Evolutionary conservation across 164 flowering plant species (phyloP), one percentile per base, ranked within the genome.

Genomic region (Paratinospora sagittata): DNA sequence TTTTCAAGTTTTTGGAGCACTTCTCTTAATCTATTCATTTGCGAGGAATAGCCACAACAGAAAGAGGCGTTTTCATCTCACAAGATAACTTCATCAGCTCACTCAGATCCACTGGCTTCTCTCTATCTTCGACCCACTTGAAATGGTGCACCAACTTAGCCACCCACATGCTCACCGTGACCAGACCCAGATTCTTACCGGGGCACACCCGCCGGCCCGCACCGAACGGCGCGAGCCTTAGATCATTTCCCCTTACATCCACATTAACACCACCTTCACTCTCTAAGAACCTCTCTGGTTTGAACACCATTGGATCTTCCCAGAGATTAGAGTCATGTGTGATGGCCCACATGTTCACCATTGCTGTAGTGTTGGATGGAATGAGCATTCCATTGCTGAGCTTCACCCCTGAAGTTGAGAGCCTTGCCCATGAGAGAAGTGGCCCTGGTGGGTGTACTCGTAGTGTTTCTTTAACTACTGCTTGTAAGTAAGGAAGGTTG

Each of bases 291-390:
- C 93, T 75, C 57, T 85, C 86, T 0, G 89, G 90, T 41, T 74
- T 70, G 74, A 87, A 89, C 6, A 1, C 49, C 57, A 27, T 13
- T 0, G 93, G 81, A 0, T 85, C 78, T 1, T 52, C 67, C 93
- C 93, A 89, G 5, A 85, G 77, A 0, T 64, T 57, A 8, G 78
- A 52, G 77, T 88, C 90, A 47, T 84, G 88, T 8, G 90, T 79
- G 41, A 89, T 89, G 62, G 90, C 86, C 90, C 90, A 89, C 90
- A 89, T 89, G 87, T 89, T 89, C 21, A 89, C 89, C 90, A 89
- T 89, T 0, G 93, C 88, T 0, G 85, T 84, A 11, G 93, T 89
- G 43, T 73, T 64, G 8, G 83, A 78, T 0, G 90, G 93, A 21
- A 88, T 66, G 1, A 81, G 69, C 86, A 85, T 81, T 2, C 82